Evolutionary conservation across 768 basidiomycete species (phyloP).

Genomic region (Psilocybe azurescens): DNA sequence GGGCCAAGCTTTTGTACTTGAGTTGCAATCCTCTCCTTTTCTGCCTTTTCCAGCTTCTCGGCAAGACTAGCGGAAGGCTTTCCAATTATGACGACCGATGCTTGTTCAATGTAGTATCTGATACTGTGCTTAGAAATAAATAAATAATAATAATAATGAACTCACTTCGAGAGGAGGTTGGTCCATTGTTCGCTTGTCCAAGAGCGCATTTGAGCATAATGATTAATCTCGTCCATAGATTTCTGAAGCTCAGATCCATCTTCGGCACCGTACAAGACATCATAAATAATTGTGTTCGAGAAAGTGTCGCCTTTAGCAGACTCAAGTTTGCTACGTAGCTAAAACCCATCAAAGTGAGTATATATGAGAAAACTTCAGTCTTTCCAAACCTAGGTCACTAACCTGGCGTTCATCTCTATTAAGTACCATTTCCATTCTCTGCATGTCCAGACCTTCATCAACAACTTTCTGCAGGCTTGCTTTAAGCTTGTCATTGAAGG

Average conservation of each 20-base stretch:
- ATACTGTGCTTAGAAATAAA: constrained; percentile 2
- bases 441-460: too few species aligned
- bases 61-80: constrained; percentile 88
- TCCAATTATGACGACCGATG: constrained; percentile 79
- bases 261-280: constrained; percentile 85
- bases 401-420: too few species aligned
- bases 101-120: constrained; percentile 81
- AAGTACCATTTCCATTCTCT: too few species aligned
- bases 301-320: constrained; percentile 89
- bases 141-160: constrained; percentile 1
- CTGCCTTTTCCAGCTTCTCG: constrained; percentile 78
- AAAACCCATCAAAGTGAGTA: too few species aligned
- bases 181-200: constrained; percentile 86
- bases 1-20: constrained; percentile 78
- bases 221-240: constrained; percentile 79
- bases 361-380: too few species aligned
- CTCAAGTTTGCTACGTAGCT: too few species aligned
- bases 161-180: constrained; percentile 72
- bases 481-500: too few species aligned
- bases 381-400: too few species aligned
- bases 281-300: constrained; percentile 72
- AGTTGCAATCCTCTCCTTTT: constrained; percentile 74
- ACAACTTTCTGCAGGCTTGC: too few species aligned
- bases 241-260: constrained; percentile 80
- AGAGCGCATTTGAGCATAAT: constrained; percentile 65